Base-by-base conservation (phyloP, 192 early-diverging fungal genomes). In the Chytriomyces sp. region DNA sequence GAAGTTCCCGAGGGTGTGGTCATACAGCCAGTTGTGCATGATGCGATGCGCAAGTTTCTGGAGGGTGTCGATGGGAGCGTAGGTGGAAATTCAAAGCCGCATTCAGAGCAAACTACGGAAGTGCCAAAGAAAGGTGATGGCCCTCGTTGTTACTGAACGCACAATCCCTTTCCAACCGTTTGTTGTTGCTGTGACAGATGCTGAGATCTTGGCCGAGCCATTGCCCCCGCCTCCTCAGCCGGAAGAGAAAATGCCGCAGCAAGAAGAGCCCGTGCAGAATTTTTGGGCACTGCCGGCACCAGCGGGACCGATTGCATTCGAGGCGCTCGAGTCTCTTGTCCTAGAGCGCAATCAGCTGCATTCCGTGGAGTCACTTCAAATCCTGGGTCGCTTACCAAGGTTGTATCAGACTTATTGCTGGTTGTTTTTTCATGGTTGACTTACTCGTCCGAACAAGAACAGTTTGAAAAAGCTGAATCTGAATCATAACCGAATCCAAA, bases 391-490 rank as follows among this genome's bases (percentile, higher is more conserved):
- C 9, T 78, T 88, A 6, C 86, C 87, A 24, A 79, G 72, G 87
- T 88, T 35, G 35, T 35, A 35, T 35, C 9, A n/a, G n/a, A 60
- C 50, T 68, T 35, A 49, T 13, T 68, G 28, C 0, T 35, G 11
- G 44, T 68, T 68, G 18, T 46, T 60, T 60, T 23, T 18, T 61
- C 10, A 9, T 18, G 53, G 20, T 35, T 61, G 49, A 35, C 35
- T 45, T 35, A 50, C 26, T 28, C 35, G 13, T 23, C 23, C 20
- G 11, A 69, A 68, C 46, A 46, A 48, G 43, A 35, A 47, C 73
- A 89, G 84, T 57, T 64, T 89, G 10, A 74, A 75, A 61, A 70
- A 72, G 20, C 75, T 89, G 7, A 84, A 85, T 61, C 65, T 89
- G 10, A 79, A 76, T 45, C 59, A 80, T 45, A 87, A 86, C 64